Conservation (phyloP, 2,329 filamentous ascomycete species). For the Epicoccum nigrum region DNA sequence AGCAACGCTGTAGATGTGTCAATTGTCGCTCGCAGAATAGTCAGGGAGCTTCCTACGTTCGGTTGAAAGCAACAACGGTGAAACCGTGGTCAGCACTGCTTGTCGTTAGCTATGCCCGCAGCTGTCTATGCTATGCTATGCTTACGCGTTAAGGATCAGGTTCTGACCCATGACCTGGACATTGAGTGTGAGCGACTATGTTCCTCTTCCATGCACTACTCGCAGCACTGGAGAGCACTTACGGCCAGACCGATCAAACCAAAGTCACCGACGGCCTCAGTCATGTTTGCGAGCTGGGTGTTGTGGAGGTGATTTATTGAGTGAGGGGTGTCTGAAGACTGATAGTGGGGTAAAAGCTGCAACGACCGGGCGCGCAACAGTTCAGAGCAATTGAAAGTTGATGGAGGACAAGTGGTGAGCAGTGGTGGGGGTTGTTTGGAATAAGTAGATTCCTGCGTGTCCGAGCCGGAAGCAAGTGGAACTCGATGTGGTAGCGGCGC, state of each 20-base stretch:
- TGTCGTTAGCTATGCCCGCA: slow-evolving; percentile 35
- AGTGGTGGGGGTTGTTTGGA: slow-evolving; percentile 36
- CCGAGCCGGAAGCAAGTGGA: slow-evolving; percentile 37
- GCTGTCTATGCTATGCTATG: slow-evolving; percentile 21
- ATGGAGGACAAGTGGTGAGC: slow-evolving; percentile 31
- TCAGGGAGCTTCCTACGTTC: slow-evolving; percentile 61
- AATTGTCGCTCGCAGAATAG: slow-evolving; percentile 18
- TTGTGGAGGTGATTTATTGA: slow-evolving; percentile 13
- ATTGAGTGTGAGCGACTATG: slow-evolving; percentile 27
- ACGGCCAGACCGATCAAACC: slow-evolving; percentile 60
- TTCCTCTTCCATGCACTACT: neutral
- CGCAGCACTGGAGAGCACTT: slow-evolving; percentile 24
- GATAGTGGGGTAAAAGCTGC: slow-evolving; percentile 39
- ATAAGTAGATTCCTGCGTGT: slow-evolving; percentile 41
- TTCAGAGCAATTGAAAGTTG: slow-evolving; percentile 33
- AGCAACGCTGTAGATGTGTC: slow-evolving; percentile 62
- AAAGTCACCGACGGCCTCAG: slow-evolving; percentile 55
- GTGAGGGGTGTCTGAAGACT: slow-evolving; percentile 24
- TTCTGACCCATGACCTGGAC: slow-evolving; percentile 58
- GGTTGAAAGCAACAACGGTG: slow-evolving; percentile 98
- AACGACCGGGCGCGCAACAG: slow-evolving; percentile 40
- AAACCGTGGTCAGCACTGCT: slow-evolving; percentile 68
- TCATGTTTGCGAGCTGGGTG: slow-evolving; percentile 35
- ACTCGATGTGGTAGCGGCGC: slow-evolving; percentile 31
- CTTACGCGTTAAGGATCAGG: slow-evolving; percentile 61